A percentile compares a stretch with the other conserved stretches of the same genome.
phyloP scores from a whole-genome alignment of 2,329 filamentous ascomycete genomes.

The Monosporascus sp. region DNA sequence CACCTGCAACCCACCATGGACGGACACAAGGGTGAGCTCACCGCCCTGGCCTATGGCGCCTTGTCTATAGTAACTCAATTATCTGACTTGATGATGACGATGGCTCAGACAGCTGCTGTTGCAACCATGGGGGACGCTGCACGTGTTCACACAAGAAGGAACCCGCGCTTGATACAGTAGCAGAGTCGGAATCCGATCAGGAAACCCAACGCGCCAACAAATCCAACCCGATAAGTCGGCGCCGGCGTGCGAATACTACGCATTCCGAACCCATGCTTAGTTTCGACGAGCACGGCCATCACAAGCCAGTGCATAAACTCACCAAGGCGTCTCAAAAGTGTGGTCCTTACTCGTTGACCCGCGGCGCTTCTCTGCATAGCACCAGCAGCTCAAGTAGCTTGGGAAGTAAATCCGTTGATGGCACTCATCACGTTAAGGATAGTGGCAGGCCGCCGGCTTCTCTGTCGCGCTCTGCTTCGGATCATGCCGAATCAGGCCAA shows the following conservation, averaged over 20 bases:
- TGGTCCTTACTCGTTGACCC: constrained; percentile 55
- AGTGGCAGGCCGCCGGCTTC: constrained; percentile 30
- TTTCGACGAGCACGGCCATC: constrained; percentile 60
- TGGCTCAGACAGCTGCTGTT: constrained; percentile 59
- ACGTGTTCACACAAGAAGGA: constrained; percentile 62
- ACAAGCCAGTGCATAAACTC: constrained; percentile 58
- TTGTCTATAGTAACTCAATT: constrained; percentile 13
- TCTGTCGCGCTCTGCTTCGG: constrained; percentile 31
- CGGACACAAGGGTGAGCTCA: constrained; percentile 53
- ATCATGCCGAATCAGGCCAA: constrained; percentile 54
- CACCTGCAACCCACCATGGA: constrained; percentile 54
- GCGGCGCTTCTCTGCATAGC: constrained; percentile 54
- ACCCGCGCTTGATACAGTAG: constrained; percentile 54
- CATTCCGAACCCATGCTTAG: constrained; percentile 55
- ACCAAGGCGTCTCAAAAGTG: constrained; percentile 56
- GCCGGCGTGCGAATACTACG: constrained; percentile 56
- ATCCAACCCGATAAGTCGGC: constrained; percentile 39
- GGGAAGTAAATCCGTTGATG: constrained; percentile 41
- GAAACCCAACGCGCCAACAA: constrained; percentile 32
- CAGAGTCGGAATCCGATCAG: constrained; percentile 56
- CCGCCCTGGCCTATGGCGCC: constrained; percentile 8
- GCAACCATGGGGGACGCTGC: constrained; percentile 64
- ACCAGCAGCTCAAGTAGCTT: constrained; percentile 36
- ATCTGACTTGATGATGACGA: constrained; percentile 23
- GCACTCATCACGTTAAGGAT: constrained; percentile 34